These are phyloP conservation scores for Lactarius akahatsu DNA, from an alignment of 768 basidiomycete species.

Conservation along the genomic window DNA sequence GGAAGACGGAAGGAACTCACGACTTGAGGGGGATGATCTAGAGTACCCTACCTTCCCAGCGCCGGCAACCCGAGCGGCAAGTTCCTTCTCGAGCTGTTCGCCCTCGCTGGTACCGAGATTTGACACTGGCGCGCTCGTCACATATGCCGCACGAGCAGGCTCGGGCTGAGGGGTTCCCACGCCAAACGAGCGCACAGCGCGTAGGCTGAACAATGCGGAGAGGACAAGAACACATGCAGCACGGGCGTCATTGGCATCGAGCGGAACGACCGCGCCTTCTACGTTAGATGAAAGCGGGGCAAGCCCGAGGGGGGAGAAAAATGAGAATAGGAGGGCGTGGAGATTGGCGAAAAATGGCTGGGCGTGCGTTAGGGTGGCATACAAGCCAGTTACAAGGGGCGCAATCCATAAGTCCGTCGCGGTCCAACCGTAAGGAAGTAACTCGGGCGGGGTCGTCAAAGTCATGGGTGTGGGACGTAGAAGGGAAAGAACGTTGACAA, in stretches of 20 bases:
- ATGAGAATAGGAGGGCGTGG: constrained; percentile 24
- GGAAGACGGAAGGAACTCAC: constrained; percentile 9
- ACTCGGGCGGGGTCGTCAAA: constrained; percentile 76
- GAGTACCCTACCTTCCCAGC: constrained; percentile 16
- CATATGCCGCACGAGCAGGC: constrained; percentile 3
- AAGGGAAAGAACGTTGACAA: constrained; percentile 71
- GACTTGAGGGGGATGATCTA: constrained; percentile 6
- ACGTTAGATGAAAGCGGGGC: constrained; percentile 2
- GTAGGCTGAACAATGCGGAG: constrained; percentile 20
- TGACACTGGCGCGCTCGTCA: constrained; percentile 9
- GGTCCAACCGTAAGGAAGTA: constrained; percentile 83
- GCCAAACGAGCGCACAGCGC: constrained; percentile 19
- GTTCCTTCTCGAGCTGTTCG: constrained; percentile 19
- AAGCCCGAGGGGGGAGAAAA: constrained; percentile 26
- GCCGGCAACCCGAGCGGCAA: constrained; percentile 23
- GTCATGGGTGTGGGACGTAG: constrained; percentile 67
- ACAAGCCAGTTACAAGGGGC: constrained; percentile 70
- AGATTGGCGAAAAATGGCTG: constrained; percentile 62
- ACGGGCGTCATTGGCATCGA: constrained; percentile 22
- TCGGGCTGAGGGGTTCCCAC: neutral
- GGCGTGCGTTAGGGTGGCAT: constrained; percentile 79
- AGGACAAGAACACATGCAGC: constrained; percentile 26
- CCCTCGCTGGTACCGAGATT: constrained; percentile 12
- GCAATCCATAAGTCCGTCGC: constrained; percentile 84
- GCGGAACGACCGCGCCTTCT: constrained; percentile 16